These are phyloP conservation scores for Elaeis oleifera DNA, from an alignment of 202 grass and related monocot species.

Conservation along the genomic window DNA sequence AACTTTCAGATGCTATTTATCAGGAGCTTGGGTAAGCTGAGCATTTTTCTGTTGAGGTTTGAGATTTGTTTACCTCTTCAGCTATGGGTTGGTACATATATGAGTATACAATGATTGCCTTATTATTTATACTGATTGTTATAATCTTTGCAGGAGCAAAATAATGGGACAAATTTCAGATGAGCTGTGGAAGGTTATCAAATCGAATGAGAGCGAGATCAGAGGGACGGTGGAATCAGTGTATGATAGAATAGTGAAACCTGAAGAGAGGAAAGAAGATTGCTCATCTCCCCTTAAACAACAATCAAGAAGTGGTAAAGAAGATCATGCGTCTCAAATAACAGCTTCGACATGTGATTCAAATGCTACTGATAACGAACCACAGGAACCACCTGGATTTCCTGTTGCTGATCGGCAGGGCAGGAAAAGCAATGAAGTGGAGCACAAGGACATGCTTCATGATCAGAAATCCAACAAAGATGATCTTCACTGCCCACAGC, in stretches of 20 bases:
- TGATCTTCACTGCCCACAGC: slow-evolving; percentile 17
- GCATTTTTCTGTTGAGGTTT: background rate
- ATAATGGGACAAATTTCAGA: slow-evolving; percentile 95
- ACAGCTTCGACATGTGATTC: slow-evolving; percentile 27
- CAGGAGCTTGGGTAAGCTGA: slow-evolving; percentile 67
- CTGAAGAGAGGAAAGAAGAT: slow-evolving; percentile 31
- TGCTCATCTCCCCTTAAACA: background rate
- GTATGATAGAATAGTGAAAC: slow-evolving; percentile 65
- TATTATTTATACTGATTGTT: background rate
- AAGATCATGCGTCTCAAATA: slow-evolving; percentile 9
- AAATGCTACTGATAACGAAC: slow-evolving; percentile 39
- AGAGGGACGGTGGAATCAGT: slow-evolving; percentile 51
- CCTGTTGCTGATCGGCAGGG: slow-evolving; percentile 30
- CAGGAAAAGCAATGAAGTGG: slow-evolving; percentile 3
- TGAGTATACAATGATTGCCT: too few relatives aligned
- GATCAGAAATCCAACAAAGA: slow-evolving; percentile 8
- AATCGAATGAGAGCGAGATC: slow-evolving; percentile 68
- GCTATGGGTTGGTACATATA: too few relatives aligned
- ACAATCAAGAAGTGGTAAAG: too few relatives aligned
- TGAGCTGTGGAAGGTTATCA: slow-evolving; percentile 65
- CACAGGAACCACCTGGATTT: slow-evolving; percentile 76
- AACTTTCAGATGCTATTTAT: slow-evolving; percentile 86
- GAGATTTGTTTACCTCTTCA: too few relatives aligned
- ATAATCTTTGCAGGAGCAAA: slow-evolving; percentile 48
- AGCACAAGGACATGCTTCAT: background rate